Conservation (phyloP, 345 rosid species). For the Alliaria petiolata region DNA sequence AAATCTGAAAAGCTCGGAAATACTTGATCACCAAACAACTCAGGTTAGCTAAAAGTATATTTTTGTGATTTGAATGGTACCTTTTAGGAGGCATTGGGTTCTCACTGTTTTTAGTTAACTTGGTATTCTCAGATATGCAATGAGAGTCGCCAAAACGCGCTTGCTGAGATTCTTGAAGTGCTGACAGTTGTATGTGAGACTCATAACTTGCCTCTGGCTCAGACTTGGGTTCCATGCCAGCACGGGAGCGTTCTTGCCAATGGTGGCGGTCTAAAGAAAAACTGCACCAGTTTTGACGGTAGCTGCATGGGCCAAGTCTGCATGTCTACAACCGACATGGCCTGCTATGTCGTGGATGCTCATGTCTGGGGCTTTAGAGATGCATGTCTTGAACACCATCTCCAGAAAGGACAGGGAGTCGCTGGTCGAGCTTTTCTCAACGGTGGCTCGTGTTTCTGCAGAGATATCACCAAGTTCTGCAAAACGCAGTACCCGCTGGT, state of each 20-base stretch:
- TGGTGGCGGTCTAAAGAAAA: conserved; percentile 88
- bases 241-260: conserved; percentile 74
- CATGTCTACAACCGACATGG: conserved; percentile 89
- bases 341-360: conserved; percentile 76
- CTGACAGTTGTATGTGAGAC: conserved; percentile 83
- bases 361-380: conserved; percentile 90
- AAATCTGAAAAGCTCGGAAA: conserved; percentile 81
- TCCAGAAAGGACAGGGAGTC: conserved; percentile 95
- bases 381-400: conserved; percentile 91
- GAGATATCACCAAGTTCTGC: conserved; percentile 64
- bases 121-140: conserved; percentile 70
- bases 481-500: conserved; percentile 85
- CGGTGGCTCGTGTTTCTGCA: conserved; percentile 73
- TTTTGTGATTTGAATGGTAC: conserved; percentile 3
- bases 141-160: conserved; percentile 81
- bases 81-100: conserved; percentile 22
- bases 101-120: conserved; percentile 21
- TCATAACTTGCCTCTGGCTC: conserved; percentile 86
- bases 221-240: conserved; percentile 97
- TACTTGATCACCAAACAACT: conserved; percentile 62
- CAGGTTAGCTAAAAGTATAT: conserved; percentile 54
- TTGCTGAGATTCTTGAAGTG: conserved; percentile 88
- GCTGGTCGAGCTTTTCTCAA: conserved; percentile 84
- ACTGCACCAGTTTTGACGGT: conserved; percentile 82
- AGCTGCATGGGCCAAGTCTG: conserved; percentile 88